phyloP scores from a whole-genome alignment of 768 basidiomycete species.

The Russula earlei region DNA sequence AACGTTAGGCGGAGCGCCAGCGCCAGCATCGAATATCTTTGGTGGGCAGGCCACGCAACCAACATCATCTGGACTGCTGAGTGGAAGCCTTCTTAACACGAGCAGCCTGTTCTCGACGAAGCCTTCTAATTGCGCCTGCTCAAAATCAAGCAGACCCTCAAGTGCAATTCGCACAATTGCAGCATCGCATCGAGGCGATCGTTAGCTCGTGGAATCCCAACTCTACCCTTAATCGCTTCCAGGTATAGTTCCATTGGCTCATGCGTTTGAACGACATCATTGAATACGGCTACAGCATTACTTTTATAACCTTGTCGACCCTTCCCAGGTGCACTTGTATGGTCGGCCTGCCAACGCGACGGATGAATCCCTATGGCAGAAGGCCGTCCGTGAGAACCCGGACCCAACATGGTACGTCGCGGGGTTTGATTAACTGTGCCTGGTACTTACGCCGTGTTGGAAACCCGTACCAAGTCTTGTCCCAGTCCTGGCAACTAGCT shows the following conservation, averaged over 20 bases:
- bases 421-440: slow-evolving; percentile 2
- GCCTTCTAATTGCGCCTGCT: slow-evolving; percentile 28
- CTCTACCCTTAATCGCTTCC: slow-evolving; percentile 68
- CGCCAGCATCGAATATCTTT: not conserved
- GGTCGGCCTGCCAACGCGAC: slow-evolving; percentile 63
- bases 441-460: not conserved
- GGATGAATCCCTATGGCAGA: slow-evolving; percentile 68
- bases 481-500: slow-evolving; percentile 71
- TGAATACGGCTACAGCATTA: slow-evolving; percentile 43
- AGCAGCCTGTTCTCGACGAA: slow-evolving; percentile 20
- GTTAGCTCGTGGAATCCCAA: slow-evolving; percentile 62
- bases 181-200: slow-evolving; percentile 53
- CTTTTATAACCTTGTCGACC: slow-evolving; percentile 81
- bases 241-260: slow-evolving; percentile 36
- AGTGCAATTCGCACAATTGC: slow-evolving; percentile 43
- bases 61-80: slow-evolving; percentile 19
- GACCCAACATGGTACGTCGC: slow-evolving; percentile 60
- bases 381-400: slow-evolving; percentile 72
- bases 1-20: not conserved
- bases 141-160: slow-evolving; percentile 53
- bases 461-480: slow-evolving; percentile 43
- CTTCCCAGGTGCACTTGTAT: slow-evolving; percentile 52
- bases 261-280: not conserved
- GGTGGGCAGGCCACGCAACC: slow-evolving; percentile 13
- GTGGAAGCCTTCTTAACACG: slow-evolving; percentile 15